These are phyloP conservation scores for Phaseolus coccineus DNA, from an alignment of 331 rosid species.

Conservation along the genomic window DNA sequence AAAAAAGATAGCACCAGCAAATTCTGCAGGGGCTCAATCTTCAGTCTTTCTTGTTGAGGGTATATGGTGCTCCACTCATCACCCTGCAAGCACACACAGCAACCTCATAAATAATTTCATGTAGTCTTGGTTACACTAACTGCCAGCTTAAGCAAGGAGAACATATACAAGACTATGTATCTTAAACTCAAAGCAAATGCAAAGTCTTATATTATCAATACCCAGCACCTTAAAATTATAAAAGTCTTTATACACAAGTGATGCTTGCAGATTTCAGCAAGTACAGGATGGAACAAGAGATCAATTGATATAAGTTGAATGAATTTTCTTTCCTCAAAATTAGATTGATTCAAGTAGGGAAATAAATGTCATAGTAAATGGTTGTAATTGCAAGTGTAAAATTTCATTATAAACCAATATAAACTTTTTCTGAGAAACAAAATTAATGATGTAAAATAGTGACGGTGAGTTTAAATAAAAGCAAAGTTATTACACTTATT, in stretches of 20 bases:
- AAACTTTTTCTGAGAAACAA: conserved; percentile 8
- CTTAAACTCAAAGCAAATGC: not conserved
- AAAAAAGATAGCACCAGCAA: conserved; percentile 58
- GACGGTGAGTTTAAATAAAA: conserved; percentile 3
- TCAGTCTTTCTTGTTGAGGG: conserved; percentile 61
- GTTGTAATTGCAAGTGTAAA: not conserved
- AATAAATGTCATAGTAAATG: not conserved
- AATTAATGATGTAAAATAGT: not conserved
- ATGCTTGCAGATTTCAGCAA: not conserved
- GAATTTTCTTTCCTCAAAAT: not conserved
- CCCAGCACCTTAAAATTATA: not conserved
- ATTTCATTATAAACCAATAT: conserved; percentile 5
- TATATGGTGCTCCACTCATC: conserved; percentile 79
- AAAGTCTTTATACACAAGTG: not conserved
- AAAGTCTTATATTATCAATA: not conserved
- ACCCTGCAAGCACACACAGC: conserved; percentile 60
- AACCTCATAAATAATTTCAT: conserved; percentile 23
- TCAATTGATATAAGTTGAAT: not conserved
- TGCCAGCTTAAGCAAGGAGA: not conserved
- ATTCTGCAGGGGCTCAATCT: conserved; percentile 55
- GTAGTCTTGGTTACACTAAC: not conserved
- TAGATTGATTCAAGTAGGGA: not conserved
- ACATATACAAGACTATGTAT: not conserved
- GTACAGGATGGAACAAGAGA: not conserved
- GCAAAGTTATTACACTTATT: not conserved